A percentile compares a stretch with the other conserved stretches of the same genome.
Evolutionary conservation across 306 rosid genomes (phyloP).

Genomic region (Dryas octopetala): DNA sequence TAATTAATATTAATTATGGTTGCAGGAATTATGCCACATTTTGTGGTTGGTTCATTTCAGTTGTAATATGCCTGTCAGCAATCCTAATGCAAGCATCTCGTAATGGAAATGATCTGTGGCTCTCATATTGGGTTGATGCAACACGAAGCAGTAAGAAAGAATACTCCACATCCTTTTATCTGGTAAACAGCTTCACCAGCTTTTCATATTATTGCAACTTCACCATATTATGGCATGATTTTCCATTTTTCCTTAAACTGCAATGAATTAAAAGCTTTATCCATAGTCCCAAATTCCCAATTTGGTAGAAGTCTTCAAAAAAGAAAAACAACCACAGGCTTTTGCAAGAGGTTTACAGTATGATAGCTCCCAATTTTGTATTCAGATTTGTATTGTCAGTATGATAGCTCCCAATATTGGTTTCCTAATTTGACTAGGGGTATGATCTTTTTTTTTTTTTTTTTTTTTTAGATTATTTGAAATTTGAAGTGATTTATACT

Average conservation of each 20-base stretch:
- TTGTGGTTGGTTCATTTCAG: slow-evolving; percentile 68
- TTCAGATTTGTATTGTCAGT: neutral
- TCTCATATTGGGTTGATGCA: slow-evolving; percentile 94
- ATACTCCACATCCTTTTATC: slow-evolving; percentile 69
- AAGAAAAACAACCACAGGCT: neutral
- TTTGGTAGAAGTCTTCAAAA: neutral
- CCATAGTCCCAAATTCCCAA: neutral
- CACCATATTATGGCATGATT: neutral
- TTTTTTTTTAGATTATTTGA: neutral
- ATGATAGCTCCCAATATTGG: neutral
- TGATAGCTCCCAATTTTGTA: neutral
- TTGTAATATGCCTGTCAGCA: slow-evolving; percentile 74
- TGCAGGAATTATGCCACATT: slow-evolving; percentile 79
- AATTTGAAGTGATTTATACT: neutral
- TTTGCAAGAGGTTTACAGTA: neutral
- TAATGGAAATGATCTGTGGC: slow-evolving; percentile 95
- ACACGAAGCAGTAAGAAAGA: slow-evolving; percentile 52
- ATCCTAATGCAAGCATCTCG: slow-evolving; percentile 94
- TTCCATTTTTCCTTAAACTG: neutral
- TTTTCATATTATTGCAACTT: neutral
- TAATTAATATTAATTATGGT: slow-evolving; percentile 1
- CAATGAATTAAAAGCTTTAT: neutral
- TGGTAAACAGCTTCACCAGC: slow-evolving; percentile 48
- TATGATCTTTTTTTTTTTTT: too few species aligned
- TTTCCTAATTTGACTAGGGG: neutral